phyloP scores from a whole-genome alignment of 208 protist species.

The Trypanosoma conorhini region DNA sequence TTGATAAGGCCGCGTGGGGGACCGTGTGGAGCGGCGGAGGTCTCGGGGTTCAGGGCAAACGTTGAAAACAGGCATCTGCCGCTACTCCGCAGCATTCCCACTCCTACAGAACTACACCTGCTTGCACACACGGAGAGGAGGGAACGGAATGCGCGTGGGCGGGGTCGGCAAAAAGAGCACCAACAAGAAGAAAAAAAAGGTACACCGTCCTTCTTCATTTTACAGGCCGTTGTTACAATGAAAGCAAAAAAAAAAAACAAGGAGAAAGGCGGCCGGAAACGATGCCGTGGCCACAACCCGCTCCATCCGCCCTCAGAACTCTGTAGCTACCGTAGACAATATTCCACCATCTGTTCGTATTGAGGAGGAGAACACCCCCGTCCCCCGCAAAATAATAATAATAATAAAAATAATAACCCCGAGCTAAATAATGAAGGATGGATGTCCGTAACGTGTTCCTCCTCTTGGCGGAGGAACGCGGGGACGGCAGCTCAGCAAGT shows the following conservation, averaged over 20 bases:
- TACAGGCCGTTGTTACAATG: no score
- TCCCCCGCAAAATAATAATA: background rate
- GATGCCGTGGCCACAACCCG: background rate
- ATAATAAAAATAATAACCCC: conserved; percentile 22
- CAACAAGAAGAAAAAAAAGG: conserved; percentile 1
- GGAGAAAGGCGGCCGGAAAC: no score
- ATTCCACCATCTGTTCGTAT: background rate
- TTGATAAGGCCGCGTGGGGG: conserved; percentile 87
- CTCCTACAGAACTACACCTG: background rate
- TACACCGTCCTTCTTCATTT: background rate
- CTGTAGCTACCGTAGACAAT: no score
- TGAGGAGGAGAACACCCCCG: background rate
- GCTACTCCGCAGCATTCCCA: conserved; percentile 45
- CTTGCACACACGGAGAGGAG: conserved; percentile 10
- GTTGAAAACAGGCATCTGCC: conserved; percentile 58
- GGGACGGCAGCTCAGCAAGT: background rate
- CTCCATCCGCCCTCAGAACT: no score
- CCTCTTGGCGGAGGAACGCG: background rate
- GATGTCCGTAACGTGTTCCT: background rate
- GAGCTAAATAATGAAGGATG: no score
- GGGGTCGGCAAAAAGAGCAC: no score
- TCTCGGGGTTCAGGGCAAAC: conserved; percentile 85
- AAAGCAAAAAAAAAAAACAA: no score
- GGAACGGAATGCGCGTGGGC: background rate
- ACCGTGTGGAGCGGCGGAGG: conserved; percentile 76